These are phyloP conservation scores for Eimeria zaria DNA, from an alignment of 169 alveolate species.

Conservation along the genomic window DNA sequence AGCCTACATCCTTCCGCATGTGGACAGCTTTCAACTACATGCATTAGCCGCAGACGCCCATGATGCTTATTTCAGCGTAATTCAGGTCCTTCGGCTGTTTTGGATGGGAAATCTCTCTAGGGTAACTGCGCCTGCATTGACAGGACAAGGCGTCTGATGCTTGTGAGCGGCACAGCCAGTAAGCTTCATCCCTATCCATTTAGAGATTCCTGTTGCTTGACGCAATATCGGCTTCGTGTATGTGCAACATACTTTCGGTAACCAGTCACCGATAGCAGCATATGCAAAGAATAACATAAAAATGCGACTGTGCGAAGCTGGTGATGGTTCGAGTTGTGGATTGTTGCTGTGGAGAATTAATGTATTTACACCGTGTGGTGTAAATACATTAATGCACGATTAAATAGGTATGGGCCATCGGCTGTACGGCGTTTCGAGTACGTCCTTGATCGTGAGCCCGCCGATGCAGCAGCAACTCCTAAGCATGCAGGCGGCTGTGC, in stretches of 20 bases:
- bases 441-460: too few species aligned
- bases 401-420: too few species aligned
- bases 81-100: background rate
- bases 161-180: background rate
- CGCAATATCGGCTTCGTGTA: background rate
- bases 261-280: background rate
- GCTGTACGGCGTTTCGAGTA: too few species aligned
- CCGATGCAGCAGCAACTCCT: too few species aligned
- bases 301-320: too few species aligned
- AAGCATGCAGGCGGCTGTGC: too few species aligned
- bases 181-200: background rate
- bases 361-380: too few species aligned
- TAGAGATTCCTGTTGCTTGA: background rate
- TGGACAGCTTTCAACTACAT: background rate
- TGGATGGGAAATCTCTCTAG: background rate
- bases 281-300: too few species aligned
- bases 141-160: background rate
- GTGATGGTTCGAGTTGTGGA: too few species aligned
- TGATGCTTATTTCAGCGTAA: background rate
- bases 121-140: background rate
- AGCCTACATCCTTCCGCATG: background rate
- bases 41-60: background rate
- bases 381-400: too few species aligned
- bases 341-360: too few species aligned
- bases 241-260: background rate